A percentile compares a stretch with the other conserved stretches of the same genome.
phyloP scores from a whole-genome alignment of 1,284 basidiomycete species.

The Laetiporus sulphureus region DNA sequence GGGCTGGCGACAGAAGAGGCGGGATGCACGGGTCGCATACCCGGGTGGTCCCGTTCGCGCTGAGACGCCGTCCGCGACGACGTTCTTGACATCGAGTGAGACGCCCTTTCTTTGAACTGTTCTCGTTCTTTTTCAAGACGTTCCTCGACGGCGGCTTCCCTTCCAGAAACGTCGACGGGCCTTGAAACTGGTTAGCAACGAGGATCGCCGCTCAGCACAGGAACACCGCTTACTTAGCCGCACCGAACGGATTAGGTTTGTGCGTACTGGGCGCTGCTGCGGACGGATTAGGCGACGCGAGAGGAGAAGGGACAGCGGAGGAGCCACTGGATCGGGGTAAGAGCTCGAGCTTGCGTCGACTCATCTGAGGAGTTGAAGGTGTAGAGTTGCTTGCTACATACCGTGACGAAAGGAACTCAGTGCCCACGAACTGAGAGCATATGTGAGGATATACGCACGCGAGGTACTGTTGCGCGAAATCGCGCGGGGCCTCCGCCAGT shows the following conservation, averaged over 20 bases:
- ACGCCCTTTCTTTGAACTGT: slow-evolving; percentile 40
- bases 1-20: slow-evolving; percentile 28
- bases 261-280: slow-evolving; percentile 36
- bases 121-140: slow-evolving; percentile 65
- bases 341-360: slow-evolving; percentile 76
- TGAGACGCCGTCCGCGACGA: slow-evolving; percentile 60
- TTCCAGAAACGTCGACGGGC: slow-evolving; percentile 78
- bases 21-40: slow-evolving; percentile 29
- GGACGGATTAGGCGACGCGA: slow-evolving; percentile 69
- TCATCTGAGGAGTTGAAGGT: slow-evolving; percentile 72
- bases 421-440: not conserved
- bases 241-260: slow-evolving; percentile 78
- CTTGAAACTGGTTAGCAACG: slow-evolving; percentile 30
- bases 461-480: slow-evolving; percentile 46
- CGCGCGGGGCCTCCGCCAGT: slow-evolving; percentile 52
- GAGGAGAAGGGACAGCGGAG: slow-evolving; percentile 60
- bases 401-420: not conserved
- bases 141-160: slow-evolving; percentile 70
- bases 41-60: slow-evolving; percentile 27
- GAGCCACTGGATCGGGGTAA: slow-evolving; percentile 65
- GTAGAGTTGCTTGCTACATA: slow-evolving; percentile 61
- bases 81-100: slow-evolving; percentile 60
- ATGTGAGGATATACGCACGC: slow-evolving; percentile 38
- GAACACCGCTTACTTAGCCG: slow-evolving; percentile 54
- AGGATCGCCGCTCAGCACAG: not conserved